phyloP scores from a whole-genome alignment of 2,329 filamentous ascomycete genomes.

The Exutisphaerella laricina region DNA sequence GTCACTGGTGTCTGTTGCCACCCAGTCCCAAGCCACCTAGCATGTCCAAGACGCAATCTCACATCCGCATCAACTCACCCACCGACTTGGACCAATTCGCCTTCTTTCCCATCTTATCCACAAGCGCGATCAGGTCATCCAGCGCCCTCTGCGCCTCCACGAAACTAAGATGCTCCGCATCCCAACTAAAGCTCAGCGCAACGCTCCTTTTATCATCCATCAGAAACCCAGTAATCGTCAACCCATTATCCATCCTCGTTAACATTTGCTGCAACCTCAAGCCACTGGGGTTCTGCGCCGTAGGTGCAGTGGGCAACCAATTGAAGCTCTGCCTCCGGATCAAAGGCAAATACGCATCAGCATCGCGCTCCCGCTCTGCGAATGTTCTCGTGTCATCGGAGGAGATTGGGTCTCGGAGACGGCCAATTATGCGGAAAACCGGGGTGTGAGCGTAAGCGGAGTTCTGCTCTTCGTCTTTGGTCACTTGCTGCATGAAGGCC shows the following conservation, averaged over 20 bases:
- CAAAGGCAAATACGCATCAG: conserved; percentile 26
- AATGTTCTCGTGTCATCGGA: conserved; percentile 27
- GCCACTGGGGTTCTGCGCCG: conserved; percentile 26
- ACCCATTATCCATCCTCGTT: conserved; percentile 31
- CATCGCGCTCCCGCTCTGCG: conserved; percentile 28
- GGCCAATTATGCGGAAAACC: conserved; percentile 29
- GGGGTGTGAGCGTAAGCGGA: conserved; percentile 28
- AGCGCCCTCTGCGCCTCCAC: conserved; percentile 27
- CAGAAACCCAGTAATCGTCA: conserved; percentile 32
- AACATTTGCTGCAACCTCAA: conserved; percentile 29
- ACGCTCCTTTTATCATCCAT: conserved; percentile 30
- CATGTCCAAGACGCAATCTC: background rate
- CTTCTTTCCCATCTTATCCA: conserved; percentile 26
- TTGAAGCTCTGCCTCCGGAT: conserved; percentile 32
- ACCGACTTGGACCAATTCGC: conserved; percentile 27
- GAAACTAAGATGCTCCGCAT: conserved; percentile 29
- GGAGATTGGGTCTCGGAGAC: conserved; percentile 26
- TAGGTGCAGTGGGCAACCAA: conserved; percentile 31
- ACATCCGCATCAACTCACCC: conserved; percentile 25
- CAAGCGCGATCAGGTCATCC: conserved; percentile 21
- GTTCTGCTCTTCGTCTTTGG: conserved; percentile 29
- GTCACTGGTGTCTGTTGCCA: no score
- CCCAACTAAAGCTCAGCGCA: conserved; percentile 29
- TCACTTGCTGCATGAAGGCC: conserved; percentile 30
- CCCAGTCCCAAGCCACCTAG: no score